Conservation (phyloP, 148 eudicot genomes). For the Mesembryanthemum crystallinum region DNA sequence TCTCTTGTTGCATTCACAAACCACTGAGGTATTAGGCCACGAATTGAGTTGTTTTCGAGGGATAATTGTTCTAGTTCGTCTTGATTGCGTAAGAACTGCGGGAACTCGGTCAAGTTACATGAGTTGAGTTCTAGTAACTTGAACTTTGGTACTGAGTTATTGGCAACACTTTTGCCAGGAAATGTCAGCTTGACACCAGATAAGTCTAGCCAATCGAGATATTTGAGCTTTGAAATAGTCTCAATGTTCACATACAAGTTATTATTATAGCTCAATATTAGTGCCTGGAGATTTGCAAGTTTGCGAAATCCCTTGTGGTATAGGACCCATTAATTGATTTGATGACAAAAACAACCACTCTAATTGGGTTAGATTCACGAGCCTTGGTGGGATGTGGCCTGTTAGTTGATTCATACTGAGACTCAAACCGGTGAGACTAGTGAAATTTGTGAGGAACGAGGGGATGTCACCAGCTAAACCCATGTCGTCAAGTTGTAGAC, state of each 20-base stretch:
- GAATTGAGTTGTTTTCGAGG: constrained; percentile 29
- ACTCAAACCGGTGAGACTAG: constrained; percentile 1
- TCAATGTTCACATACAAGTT: constrained; percentile 5
- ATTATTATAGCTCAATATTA: neutral
- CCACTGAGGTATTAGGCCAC: constrained; percentile 26
- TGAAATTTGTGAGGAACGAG: constrained; percentile 5
- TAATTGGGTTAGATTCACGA: constrained; percentile 23
- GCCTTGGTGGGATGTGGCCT: constrained; percentile 24
- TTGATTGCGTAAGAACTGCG: neutral
- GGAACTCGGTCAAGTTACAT: constrained; percentile 18
- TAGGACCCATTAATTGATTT: constrained; percentile 24
- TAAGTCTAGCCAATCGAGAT: neutral
- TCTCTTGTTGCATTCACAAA: neutral
- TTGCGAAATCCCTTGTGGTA: constrained; percentile 21
- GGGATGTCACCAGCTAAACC: constrained; percentile 1
- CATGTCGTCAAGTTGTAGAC: neutral
- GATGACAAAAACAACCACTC: neutral
- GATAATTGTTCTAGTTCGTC: neutral
- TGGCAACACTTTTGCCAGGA: neutral
- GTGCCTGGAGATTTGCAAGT: neutral
- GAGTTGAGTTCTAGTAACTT: neutral
- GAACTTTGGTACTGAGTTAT: neutral
- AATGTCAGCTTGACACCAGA: constrained; percentile 7
- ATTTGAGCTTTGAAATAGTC: neutral
- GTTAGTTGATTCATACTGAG: constrained; percentile 18